A percentile compares a stretch with the other conserved stretches of the same genome.
Evolutionary conservation across 306 rosid genomes (phyloP).

Genomic region (Citrullus mucosospermus): DNA sequence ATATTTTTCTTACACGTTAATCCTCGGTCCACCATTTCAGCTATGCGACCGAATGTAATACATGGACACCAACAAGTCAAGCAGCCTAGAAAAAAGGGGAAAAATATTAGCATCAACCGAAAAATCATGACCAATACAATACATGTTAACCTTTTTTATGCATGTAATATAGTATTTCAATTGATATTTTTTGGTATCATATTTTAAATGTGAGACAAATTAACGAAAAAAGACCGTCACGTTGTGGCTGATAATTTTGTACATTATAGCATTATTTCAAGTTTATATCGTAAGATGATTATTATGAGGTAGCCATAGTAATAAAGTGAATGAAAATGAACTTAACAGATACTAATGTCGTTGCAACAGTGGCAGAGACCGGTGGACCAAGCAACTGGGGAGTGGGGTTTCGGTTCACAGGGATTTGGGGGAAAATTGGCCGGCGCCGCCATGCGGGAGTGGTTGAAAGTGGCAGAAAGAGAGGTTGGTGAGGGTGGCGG

Average conservation of each 20-base stretch:
- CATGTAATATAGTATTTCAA: no score
- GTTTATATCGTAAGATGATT: no score
- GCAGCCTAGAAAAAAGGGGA: conserved; percentile 18
- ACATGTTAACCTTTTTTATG: no score
- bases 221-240: no score
- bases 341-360: conserved; percentile 31
- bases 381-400: conserved; percentile 33
- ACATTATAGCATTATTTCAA: no score
- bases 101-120: no score
- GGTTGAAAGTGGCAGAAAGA: background rate
- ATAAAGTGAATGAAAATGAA: background rate
- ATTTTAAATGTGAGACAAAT: no score
- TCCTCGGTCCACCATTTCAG: conserved; percentile 42
- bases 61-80: conserved; percentile 43
- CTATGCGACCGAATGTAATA: conserved; percentile 34
- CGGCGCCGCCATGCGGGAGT: background rate
- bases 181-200: no score
- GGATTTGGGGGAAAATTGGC: background rate
- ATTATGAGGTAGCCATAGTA: no score
- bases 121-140: no score
- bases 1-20: conserved; percentile 18
- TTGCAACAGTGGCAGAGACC: conserved; percentile 29
- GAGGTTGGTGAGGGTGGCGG: background rate
- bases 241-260: no score
- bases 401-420: background rate